Base-by-base conservation (phyloP, 2,329 filamentous ascomycete genomes). In the Exophiala viscosa region DNA sequence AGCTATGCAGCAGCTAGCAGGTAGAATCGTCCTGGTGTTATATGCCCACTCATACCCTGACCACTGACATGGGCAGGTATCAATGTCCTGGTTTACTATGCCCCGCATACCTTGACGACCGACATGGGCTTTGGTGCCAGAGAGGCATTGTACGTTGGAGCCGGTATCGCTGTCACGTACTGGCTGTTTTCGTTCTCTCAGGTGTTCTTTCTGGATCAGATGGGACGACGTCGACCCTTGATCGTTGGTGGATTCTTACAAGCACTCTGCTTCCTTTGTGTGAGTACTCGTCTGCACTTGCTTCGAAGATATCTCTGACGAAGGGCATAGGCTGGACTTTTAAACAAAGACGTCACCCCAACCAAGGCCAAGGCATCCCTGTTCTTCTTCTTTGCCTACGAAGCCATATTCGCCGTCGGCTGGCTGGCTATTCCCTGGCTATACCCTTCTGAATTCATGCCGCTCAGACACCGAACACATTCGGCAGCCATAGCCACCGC, bases 391-490 rank as follows among this genome's bases (percentile, higher is more conserved):
- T 84, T 80, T 65, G 65, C 80, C 43, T 84, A 80, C 70, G 80
- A 82, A 66, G 79, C 77, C 60, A 82, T 83, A 65, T 77, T 82
- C 39, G 79, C 79, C 0, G 78, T 82, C 52, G 80, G 79, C 0
- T 83, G 82, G 68, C 71, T 83, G 43, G 79, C 79, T 18, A 80
- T 84, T 66, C 79, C 80, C 10, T 84, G 81, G 81, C 68, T 84
- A 9, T 84, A 82, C 67, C 78, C 80, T 3, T 78, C 81, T 39
- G 81, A 84, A 62, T 77, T 84, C 59, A 80, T 80, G 60, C 79
- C 82, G 31, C 67, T 85, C 55, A 32, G 42, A 11, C 49, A 54
- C 20, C 54, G 54, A 3, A 48, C 54, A 7, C 61, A 61, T 10
- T 68, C 68, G 3, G 64, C 67, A 8, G 64, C 62, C 54, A 57